Percentiles rank a stretch among this genome's conserved stretches.
phyloP scores from a whole-genome alignment of 2,329 filamentous ascomycete species.

The Exophiala sp. region DNA sequence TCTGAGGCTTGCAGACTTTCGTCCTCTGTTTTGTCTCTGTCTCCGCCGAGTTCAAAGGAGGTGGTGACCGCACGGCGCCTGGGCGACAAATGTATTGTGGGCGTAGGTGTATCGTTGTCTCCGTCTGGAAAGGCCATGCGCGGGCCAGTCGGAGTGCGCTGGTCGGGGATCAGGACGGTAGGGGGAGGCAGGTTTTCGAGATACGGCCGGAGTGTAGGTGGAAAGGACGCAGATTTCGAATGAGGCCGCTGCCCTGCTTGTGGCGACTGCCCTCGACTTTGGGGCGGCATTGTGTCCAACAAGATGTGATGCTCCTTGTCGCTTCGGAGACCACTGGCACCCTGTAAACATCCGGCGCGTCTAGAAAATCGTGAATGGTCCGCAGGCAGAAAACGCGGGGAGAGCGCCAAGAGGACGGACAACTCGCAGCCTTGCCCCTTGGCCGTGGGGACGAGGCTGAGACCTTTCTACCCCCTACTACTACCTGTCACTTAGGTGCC shows the following conservation, averaged over 20 bases:
- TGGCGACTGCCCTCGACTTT: conserved; percentile 23
- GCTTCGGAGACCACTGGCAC: too few relatives aligned
- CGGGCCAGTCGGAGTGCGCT: conserved; percentile 22
- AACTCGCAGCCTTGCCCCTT: too few relatives aligned
- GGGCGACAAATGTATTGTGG: background rate
- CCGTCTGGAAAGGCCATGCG: conserved; percentile 18
- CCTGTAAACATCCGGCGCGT: too few relatives aligned
- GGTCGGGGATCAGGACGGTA: conserved; percentile 19
- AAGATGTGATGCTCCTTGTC: too few relatives aligned
- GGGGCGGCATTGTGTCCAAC: conserved; percentile 26
- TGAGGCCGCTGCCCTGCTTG: conserved; percentile 7
- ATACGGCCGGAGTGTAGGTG: conserved; percentile 24
- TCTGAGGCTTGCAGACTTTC: background rate
- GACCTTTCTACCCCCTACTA: background rate
- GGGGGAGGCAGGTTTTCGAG: conserved; percentile 27
- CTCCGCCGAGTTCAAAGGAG: conserved; percentile 18
- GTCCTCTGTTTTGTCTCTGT: background rate
- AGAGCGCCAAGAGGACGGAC: background rate
- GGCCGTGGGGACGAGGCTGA: background rate
- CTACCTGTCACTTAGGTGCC: too few relatives aligned
- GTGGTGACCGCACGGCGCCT: conserved; percentile 9
- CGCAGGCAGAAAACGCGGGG: too few relatives aligned
- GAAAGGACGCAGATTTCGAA: conserved; percentile 12
- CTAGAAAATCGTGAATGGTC: too few relatives aligned
- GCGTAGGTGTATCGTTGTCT: conserved; percentile 14